A percentile compares a stretch with the other conserved stretches of the same genome.
Evolutionary conservation across 2,329 filamentous ascomycete genomes (phyloP).

Genomic region (Fusarium continuum): DNA sequence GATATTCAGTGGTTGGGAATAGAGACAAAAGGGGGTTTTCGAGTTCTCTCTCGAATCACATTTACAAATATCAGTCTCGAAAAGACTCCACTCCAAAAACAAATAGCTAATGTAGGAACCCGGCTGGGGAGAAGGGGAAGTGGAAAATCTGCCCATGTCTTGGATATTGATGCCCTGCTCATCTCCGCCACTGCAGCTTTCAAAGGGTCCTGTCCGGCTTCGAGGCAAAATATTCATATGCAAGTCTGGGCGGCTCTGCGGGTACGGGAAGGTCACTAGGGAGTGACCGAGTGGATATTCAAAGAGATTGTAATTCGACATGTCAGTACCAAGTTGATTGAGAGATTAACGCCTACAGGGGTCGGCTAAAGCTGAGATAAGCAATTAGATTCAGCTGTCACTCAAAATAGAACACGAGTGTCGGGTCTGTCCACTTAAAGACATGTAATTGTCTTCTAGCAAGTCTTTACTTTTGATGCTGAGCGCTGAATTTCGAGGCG

Average conservation of each 20-base stretch:
- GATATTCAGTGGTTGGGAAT: neutral
- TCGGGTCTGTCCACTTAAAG: neutral
- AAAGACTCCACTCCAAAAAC: neutral
- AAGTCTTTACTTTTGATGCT: conserved; percentile 5
- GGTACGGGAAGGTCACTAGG: neutral
- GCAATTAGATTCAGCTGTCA: neutral
- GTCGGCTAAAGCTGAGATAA: neutral
- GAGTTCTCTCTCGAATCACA: neutral
- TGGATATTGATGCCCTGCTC: conserved; percentile 1
- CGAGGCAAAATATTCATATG: conserved; percentile 17
- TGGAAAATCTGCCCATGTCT: neutral
- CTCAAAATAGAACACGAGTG: neutral
- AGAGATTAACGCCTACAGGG: neutral
- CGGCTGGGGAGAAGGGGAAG: neutral
- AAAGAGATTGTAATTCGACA: neutral
- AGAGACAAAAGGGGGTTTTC: neutral
- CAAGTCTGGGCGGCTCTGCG: conserved; percentile 12
- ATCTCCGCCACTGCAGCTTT: conserved; percentile 13
- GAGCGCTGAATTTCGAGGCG: conserved; percentile 10
- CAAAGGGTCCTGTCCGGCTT: conserved; percentile 11
- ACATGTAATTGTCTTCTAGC: neutral
- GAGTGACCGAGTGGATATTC: neutral
- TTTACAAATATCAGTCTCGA: conserved; percentile 8
- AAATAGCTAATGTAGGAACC: conserved; percentile 18
- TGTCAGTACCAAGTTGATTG: neutral